Evolutionary conservation across 1,284 basidiomycete species (phyloP), one percentile per base, ranked within the genome.

Genomic region (Papiliotrema flavescens): DNA sequence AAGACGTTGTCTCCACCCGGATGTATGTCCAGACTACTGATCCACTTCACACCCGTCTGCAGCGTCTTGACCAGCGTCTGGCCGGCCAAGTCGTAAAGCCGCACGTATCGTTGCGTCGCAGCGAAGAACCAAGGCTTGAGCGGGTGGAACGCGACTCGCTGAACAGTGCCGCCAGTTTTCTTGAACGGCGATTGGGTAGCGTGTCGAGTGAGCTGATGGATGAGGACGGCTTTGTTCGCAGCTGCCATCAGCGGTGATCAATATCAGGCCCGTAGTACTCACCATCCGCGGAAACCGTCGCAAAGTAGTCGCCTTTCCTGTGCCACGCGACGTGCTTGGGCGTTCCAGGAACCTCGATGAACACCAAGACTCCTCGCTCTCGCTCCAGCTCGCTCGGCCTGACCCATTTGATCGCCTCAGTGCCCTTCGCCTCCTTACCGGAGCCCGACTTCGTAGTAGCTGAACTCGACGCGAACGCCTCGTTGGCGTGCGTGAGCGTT

Each of bases 131-230:
- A 85, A 7, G 96, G 92, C 74, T 92, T 93, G 47, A 81, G 77
- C 2, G 96, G 95, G 76, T 99, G 96, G 85, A 99, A 99, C 45
- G 87, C 82, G 17, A 96, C 90, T 51, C 87, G 80, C 78, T 99
- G 95, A 11, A 98, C 88, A 13, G 84, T 74, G 26, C 96, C 95
- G 73, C 90, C 89, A 63, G 93, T 84, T 74, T 93, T 93, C 72
- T 87, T 89, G 85, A 99, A 98, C 13, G 96, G 96, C 20, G 93
- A 90, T 77, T 99, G 96, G 7, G 93, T 96, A 72, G 96, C 89
- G 71, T 95, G 86, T 63, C 89, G 87, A 40, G 89, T 87, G 13
- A 98, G 77, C 72, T 98, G 96, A 75, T 99, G 96, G 54, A 99
- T 97, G 17, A 78, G 71, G 37, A 78, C 77, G 2, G 76, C 67